phyloP scores from a whole-genome alignment of 768 basidiomycete species.

The Macrolepiota fuliginosa region DNA sequence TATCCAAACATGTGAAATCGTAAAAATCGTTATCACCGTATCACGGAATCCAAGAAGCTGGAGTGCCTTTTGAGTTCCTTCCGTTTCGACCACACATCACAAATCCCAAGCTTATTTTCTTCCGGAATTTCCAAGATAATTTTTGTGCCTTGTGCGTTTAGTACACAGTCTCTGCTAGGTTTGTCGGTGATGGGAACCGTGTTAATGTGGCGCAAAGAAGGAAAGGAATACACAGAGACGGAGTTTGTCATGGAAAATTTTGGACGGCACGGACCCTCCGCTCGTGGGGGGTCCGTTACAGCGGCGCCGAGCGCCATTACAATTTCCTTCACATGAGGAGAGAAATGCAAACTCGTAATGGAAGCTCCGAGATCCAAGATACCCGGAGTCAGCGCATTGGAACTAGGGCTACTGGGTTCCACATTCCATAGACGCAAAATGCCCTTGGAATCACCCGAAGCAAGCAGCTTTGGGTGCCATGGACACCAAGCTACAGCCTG shows the following conservation, averaged over 20 bases:
- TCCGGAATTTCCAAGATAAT: conserved; percentile 24
- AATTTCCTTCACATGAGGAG: conserved; percentile 80
- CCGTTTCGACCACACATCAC: conserved; percentile 28
- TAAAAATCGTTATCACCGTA: conserved; percentile 16
- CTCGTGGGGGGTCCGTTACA: conserved; percentile 6
- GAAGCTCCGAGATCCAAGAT: conserved; percentile 51
- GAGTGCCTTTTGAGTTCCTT: conserved; percentile 30
- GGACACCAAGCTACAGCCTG: conserved; percentile 90
- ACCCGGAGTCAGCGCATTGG: conserved; percentile 40
- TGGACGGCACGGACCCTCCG: conserved; percentile 16
- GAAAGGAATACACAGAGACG: conserved; percentile 56
- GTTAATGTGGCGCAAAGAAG: conserved; percentile 56
- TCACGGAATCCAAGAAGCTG: conserved; percentile 28
- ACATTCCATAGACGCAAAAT: conserved; percentile 56
- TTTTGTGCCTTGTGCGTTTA: conserved; percentile 28
- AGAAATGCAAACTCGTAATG: conserved; percentile 71
- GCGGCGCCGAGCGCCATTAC: conserved; percentile 69
- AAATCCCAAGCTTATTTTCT: conserved; percentile 25
- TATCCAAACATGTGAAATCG: neutral
- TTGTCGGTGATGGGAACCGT: conserved; percentile 36
- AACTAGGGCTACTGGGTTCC: conserved; percentile 30
- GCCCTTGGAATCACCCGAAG: conserved; percentile 66
- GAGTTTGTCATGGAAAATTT: conserved; percentile 28
- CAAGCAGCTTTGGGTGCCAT: conserved; percentile 80
- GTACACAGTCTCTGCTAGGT: conserved; percentile 57